A percentile compares a stretch with the other conserved stretches of the same genome.
Conservation (phyloP, 1,284 basidiomycete species). For the Somion occarium region DNA sequence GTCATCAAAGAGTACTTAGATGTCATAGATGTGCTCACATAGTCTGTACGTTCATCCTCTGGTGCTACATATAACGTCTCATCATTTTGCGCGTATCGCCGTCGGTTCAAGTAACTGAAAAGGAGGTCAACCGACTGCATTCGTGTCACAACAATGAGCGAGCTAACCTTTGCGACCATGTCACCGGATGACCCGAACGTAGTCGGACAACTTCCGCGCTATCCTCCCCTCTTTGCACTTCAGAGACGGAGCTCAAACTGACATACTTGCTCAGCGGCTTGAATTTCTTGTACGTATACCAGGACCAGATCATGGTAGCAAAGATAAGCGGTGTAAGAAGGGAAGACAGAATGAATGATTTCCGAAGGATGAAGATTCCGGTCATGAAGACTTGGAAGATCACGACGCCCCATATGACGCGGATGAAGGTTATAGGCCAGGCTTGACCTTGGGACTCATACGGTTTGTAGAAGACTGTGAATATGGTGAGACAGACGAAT, state of each 20-base stretch:
- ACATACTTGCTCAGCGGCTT: slow-evolving; percentile 80
- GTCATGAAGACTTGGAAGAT: slow-evolving; percentile 92
- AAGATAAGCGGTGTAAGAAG: slow-evolving; percentile 76
- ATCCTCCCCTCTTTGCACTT: slow-evolving; percentile 83
- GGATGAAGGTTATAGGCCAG: slow-evolving; percentile 89
- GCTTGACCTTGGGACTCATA: slow-evolving; percentile 92
- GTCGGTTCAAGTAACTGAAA: slow-evolving; percentile 71
- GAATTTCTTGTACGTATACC: slow-evolving; percentile 69
- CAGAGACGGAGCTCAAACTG: slow-evolving; percentile 79
- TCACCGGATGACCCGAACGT: slow-evolving; percentile 76
- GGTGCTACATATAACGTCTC: slow-evolving; percentile 93
- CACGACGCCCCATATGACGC: slow-evolving; percentile 84
- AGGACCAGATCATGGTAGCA: slow-evolving; percentile 78
- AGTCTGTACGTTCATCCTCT: slow-evolving; percentile 87
- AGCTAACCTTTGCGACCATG: slow-evolving; percentile 75
- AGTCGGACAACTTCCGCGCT: slow-evolving; percentile 71
- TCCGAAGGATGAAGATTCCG: slow-evolving; percentile 84
- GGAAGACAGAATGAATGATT: slow-evolving; percentile 73
- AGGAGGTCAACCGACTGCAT: slow-evolving; percentile 9
- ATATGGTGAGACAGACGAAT: not conserved
- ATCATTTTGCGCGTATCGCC: slow-evolving; percentile 87
- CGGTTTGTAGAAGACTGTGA: slow-evolving; percentile 84
- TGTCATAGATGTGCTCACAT: slow-evolving; percentile 43
- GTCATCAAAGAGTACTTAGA: slow-evolving; percentile 1
- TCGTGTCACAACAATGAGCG: slow-evolving; percentile 1